phyloP scores from a whole-genome alignment of 306 rosid species.

The Dalbergia oliveri region DNA sequence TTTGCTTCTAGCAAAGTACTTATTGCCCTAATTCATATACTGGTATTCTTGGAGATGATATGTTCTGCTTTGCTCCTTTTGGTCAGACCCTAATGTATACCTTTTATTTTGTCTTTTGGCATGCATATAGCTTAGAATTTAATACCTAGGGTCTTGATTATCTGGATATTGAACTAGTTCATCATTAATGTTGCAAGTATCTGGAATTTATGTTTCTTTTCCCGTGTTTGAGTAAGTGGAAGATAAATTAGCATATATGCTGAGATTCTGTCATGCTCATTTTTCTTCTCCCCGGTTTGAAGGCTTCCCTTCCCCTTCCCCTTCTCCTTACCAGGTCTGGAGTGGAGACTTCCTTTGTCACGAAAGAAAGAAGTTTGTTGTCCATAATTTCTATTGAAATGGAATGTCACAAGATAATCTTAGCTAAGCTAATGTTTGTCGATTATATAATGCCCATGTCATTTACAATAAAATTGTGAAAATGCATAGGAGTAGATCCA shows the following conservation, averaged over 20 bases:
- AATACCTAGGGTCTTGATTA: conserved; percentile 16
- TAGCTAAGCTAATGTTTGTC: neutral
- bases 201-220: neutral
- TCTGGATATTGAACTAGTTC: neutral
- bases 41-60: neutral
- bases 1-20: conserved; percentile 25
- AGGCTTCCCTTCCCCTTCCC: too few relatives aligned
- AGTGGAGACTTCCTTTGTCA: too few relatives aligned
- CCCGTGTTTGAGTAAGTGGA: neutral
- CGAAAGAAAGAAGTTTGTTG: neutral
- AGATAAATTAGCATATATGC: conserved; percentile 4
- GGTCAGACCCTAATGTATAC: neutral
- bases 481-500: neutral
- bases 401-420: neutral
- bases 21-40: neutral
- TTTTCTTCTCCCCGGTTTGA: too few relatives aligned
- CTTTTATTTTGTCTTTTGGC: too few relatives aligned
- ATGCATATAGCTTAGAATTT: neutral
- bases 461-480: neutral
- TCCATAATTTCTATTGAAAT: neutral
- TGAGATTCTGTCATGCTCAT: neutral
- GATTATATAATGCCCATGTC: neutral
- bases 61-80: conserved; percentile 2
- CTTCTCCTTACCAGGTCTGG: too few relatives aligned
- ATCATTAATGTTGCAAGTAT: neutral